phyloP scores from a whole-genome alignment of 164 flowering plant genomes.

The Saururus chinensis region DNA sequence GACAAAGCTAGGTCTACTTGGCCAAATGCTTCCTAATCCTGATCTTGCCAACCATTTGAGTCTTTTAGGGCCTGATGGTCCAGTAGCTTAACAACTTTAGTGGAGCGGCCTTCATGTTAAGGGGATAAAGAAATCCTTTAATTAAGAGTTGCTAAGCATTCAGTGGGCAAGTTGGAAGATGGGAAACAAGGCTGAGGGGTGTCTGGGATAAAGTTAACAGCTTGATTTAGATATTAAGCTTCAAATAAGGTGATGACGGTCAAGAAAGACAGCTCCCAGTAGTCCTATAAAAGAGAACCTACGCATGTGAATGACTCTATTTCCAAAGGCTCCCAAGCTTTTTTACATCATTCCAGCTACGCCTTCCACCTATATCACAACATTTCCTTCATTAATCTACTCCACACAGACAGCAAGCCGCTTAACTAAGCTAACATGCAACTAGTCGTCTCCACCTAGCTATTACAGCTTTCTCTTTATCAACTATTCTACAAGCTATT shows the following conservation, averaged over 20 bases:
- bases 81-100: neutral
- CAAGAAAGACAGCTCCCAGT: conserved; percentile 1
- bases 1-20: no score
- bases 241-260: neutral
- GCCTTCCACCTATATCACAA: neutral
- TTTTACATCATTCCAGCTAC: neutral
- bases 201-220: conserved; percentile 1
- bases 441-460: neutral
- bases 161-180: conserved; percentile 1
- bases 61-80: neutral
- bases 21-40: neutral
- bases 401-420: neutral
- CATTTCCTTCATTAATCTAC: neutral
- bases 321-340: neutral
- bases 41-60: neutral
- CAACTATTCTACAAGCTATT: neutral
- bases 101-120: neutral
- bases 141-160: neutral
- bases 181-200: conserved; percentile 3
- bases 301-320: conserved; percentile 1
- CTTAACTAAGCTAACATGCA: neutral
- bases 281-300: neutral
- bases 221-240: neutral
- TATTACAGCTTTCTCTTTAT: neutral
- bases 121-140: neutral